Evolutionary conservation across 75 land plant species (phyloP).

Genomic region (Cunninghamia lanceolata): DNA sequence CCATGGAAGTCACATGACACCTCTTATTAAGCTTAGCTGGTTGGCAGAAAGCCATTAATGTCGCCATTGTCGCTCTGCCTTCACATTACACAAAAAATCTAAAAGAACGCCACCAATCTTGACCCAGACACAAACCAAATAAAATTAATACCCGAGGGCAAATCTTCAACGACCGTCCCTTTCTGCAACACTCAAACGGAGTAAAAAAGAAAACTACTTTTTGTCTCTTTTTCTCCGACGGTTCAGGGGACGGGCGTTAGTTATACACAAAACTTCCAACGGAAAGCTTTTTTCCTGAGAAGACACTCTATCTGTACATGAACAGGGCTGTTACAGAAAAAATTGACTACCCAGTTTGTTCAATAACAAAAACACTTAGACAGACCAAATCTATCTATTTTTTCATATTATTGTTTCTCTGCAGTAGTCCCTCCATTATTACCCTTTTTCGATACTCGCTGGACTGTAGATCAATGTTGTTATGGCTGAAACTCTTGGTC

Average conservation of each 20-base stretch:
- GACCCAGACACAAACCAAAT: too few species aligned
- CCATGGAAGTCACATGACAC: too few species aligned
- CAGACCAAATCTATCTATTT: neutral
- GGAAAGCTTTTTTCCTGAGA: neutral
- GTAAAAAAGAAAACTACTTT: neutral
- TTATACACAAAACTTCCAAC: neutral
- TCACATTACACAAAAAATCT: too few species aligned
- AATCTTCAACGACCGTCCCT: too few species aligned
- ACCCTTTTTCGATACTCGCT: neutral
- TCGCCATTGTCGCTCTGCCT: too few species aligned
- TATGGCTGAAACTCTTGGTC: neutral
- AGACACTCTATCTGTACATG: neutral
- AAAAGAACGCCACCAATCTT: too few species aligned
- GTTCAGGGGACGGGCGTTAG: neutral
- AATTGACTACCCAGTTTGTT: neutral
- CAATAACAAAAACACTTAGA: neutral
- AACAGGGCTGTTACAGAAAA: neutral
- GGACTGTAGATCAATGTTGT: neutral
- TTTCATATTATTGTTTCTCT: neutral
- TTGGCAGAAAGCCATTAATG: too few species aligned
- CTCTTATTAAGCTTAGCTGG: too few species aligned
- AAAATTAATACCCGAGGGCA: too few species aligned
- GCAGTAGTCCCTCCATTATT: neutral
- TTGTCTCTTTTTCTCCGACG: neutral
- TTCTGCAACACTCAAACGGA: neutral